A percentile compares a stretch with the other conserved stretches of the same genome.
phyloP scores from a whole-genome alignment of 2,329 filamentous ascomycete species.

The Cryphonectria japonica region DNA sequence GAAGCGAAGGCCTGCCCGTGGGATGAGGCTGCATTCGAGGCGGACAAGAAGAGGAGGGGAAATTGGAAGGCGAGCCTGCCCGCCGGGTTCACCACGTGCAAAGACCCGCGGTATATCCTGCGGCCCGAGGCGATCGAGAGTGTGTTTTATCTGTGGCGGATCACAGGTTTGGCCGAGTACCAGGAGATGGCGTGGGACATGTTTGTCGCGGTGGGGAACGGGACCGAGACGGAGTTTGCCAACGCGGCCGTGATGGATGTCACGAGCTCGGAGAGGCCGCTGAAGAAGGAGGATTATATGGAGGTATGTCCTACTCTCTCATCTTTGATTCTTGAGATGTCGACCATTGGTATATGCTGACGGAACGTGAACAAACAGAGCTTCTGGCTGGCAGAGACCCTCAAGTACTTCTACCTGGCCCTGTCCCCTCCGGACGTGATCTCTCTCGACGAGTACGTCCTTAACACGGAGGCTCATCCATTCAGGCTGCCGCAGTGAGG shows the following conservation, averaged over 20 bases:
- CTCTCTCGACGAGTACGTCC: conserved; percentile 69
- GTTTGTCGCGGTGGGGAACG: conserved; percentile 51
- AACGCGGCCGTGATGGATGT: conserved; percentile 55
- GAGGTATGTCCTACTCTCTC: conserved; percentile 32
- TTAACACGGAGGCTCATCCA: conserved; percentile 67
- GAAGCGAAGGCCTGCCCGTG: conserved; percentile 46
- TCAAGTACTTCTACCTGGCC: conserved; percentile 90
- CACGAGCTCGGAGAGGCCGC: conserved; percentile 43
- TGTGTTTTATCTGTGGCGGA: conserved; percentile 57
- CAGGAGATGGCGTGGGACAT: conserved; percentile 58
- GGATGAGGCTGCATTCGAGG: conserved; percentile 41
- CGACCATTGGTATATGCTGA: not conserved
- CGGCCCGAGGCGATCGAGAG: conserved; percentile 42
- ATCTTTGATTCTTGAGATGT: not conserved
- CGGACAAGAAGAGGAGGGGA: conserved; percentile 29
- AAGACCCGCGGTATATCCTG: conserved; percentile 54
- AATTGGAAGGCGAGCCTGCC: conserved; percentile 39
- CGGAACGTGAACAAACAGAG: conserved; percentile 67
- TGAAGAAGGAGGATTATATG: conserved; percentile 46
- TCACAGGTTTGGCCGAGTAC: conserved; percentile 51
- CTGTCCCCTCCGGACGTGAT: conserved; percentile 70
- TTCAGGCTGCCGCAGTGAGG: conserved; percentile 50
- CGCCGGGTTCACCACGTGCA: conserved; percentile 65
- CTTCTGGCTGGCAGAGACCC: conserved; percentile 87
- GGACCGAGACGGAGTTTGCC: conserved; percentile 51